Percentiles rank a stretch among this genome's conserved stretches.
Conservation (phyloP, 768 basidiomycete species). For the Crepidotus variabilis region DNA sequence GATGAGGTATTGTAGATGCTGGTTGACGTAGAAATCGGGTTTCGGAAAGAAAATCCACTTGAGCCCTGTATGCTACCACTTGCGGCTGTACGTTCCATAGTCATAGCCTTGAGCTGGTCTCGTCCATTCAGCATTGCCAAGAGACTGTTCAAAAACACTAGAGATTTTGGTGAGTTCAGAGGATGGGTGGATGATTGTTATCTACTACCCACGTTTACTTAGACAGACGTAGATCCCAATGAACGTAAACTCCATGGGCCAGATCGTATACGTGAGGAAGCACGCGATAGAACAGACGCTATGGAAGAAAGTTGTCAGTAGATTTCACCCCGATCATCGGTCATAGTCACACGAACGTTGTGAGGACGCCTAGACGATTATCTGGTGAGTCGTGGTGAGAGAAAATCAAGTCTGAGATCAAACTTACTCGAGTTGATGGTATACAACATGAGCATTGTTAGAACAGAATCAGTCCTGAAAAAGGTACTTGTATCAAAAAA, state of each 20-base stretch:
- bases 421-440: slow-evolving; percentile 46
- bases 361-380: slow-evolving; percentile 23
- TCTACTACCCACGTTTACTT: slow-evolving; percentile 38
- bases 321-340: neutral
- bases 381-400: neutral
- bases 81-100: slow-evolving; percentile 10
- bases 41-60: no score
- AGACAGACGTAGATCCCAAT: slow-evolving; percentile 42
- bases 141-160: slow-evolving; percentile 30
- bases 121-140: slow-evolving; percentile 28
- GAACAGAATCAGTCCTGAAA: slow-evolving; percentile 39
- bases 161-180: neutral
- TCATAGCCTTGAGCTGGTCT: slow-evolving; percentile 18
- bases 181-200: neutral
- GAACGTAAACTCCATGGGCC: slow-evolving; percentile 44
- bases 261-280: slow-evolving; percentile 32
- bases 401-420: neutral
- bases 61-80: neutral
- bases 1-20: no score
- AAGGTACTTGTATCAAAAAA: neutral
- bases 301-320: neutral
- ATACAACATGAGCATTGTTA: slow-evolving; percentile 43
- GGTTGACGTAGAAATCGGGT: no score
- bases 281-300: slow-evolving; percentile 26
- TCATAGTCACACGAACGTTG: slow-evolving; percentile 19